Evolutionary conservation across 495 filamentous ascomycete genomes (phyloP).

Genomic region (Schizothecium vesticola): DNA sequence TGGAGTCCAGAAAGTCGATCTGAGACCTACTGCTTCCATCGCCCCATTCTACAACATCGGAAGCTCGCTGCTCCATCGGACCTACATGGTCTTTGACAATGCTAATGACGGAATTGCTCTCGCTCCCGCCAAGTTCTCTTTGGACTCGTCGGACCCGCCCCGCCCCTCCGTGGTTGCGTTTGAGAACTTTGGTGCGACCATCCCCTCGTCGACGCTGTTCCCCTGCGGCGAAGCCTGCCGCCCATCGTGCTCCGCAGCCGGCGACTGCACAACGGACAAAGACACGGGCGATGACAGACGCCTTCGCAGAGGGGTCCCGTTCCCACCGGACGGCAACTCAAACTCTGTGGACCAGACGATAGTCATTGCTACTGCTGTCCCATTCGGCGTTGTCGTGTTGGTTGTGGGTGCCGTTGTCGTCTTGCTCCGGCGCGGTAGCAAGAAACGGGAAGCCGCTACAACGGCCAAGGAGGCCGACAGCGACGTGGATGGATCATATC

Average conservation of each 20-base stretch:
- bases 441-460: too few relatives aligned
- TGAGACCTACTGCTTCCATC: not conserved
- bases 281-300: too few relatives aligned
- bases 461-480: too few relatives aligned
- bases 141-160: slow-evolving; percentile 27
- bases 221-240: too few relatives aligned
- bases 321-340: too few relatives aligned
- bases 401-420: not conserved
- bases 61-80: slow-evolving; percentile 74
- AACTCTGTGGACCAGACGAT: not conserved
- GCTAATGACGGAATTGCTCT: slow-evolving; percentile 71
- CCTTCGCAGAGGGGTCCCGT: too few relatives aligned
- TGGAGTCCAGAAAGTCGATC: slow-evolving; percentile 47
- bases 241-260: too few relatives aligned
- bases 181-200: too few relatives aligned
- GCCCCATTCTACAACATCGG: slow-evolving; percentile 54
- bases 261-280: too few relatives aligned
- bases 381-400: not conserved
- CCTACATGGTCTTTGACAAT: slow-evolving; percentile 80
- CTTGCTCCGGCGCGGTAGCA: not conserved
- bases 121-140: slow-evolving; percentile 67
- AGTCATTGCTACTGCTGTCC: not conserved
- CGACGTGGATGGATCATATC: too few relatives aligned
- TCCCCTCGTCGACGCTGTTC: too few relatives aligned
- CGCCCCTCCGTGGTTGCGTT: too few relatives aligned